Evolutionary conservation across 805 yeast genomes (phyloP).

Genomic region (Myxozyma geophila): DNA sequence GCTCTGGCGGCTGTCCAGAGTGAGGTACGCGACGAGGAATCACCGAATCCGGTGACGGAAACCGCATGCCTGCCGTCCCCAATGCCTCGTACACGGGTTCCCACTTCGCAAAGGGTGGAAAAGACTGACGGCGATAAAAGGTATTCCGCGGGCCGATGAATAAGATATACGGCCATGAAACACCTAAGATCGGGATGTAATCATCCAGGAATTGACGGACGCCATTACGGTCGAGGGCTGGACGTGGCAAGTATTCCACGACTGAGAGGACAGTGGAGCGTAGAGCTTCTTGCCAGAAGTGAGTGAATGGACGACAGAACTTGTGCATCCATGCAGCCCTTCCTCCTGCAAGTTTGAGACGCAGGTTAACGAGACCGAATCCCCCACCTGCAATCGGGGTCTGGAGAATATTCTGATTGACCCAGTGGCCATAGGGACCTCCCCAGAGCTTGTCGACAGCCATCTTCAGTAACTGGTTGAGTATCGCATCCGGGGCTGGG

Average conservation of each 20-base stretch:
- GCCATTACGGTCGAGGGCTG: too few species aligned
- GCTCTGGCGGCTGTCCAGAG: neutral
- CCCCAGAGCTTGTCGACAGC: slow-evolving; percentile 6
- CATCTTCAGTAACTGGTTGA: neutral
- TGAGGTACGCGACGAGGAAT: neutral
- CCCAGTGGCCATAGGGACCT: neutral
- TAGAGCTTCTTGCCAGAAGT: neutral
- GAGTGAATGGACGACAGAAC: neutral
- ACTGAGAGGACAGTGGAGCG: neutral
- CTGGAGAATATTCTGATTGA: neutral
- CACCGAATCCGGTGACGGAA: neutral
- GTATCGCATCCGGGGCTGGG: slow-evolving; percentile 6
- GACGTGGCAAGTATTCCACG: too few species aligned
- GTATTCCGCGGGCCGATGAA: neutral
- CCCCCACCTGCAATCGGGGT: neutral
- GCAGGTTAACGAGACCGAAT: neutral
- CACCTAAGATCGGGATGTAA: neutral
- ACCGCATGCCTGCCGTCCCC: neutral
- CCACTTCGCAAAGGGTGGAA: too few species aligned
- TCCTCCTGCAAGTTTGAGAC: neutral
- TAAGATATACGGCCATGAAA: neutral
- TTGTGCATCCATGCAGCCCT: neutral
- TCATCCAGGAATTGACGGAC: neutral
- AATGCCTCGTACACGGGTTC: too few species aligned
- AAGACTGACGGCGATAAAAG: neutral